Base-by-base conservation (phyloP, 441 rosid species). In the Pelargonium fulgidum region DNA sequence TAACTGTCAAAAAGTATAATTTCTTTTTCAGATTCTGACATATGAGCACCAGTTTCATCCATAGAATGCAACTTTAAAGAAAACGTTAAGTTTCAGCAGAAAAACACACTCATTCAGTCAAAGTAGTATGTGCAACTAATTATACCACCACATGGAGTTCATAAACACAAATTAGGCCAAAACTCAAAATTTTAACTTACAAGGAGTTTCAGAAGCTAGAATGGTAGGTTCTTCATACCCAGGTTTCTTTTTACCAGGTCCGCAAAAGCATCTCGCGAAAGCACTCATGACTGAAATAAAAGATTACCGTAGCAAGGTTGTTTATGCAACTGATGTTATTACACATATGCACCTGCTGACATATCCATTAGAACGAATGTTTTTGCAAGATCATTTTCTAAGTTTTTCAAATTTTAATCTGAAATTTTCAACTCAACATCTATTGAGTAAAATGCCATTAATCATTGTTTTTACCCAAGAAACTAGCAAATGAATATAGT, bases 141-240 rank as follows among this genome's bases (percentile, higher is more conserved):
- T 2, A 45, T 11, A 47, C 39, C 26, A 12, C 19, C 10, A 45
- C 61, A 6, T 6, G 17, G 13, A 13, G 17, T 16, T 16, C 61
- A 52, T 3, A 16, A 16, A 52, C 16, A 52, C 13, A 52, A 13
- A 6, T 44, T 44, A 44, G 29, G 48, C 48, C 48, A 44, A 52
- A 52, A 5, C 50, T 50, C 54, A 14, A 20, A 42, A 44, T 44
- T 69, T 29, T 50, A 1, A 84, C 93, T 85, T 81, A 85, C 93
- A 88, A 13, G 72, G 82, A 52, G 90, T 88, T 72, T 85, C 86
- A 0, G 93, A 86, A 61, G 89, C 86, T 75, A 88, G 90, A 47
- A 59, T 68, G 68, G 10, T 54, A 3, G 80, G 83, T 16, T 83
- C 85, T 68, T 82, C 85, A 58, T 42, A 68, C 12, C 78, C 81